Percentiles rank a stretch among this genome's conserved stretches.
Conservation (phyloP, 306 rosid species). For the Adenanthera pavonina region DNA sequence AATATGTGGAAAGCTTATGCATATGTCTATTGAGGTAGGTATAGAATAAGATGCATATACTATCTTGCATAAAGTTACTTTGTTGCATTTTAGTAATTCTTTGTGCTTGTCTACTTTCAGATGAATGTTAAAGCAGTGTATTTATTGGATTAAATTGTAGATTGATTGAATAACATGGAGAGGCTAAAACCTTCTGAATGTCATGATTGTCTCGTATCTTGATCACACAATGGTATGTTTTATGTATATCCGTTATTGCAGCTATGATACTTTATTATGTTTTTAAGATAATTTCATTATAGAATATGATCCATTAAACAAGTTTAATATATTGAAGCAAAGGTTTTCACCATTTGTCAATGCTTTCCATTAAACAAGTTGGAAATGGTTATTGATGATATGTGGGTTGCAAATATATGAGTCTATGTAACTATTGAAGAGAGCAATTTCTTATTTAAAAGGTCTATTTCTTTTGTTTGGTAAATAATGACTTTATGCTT, state of each 20-base stretch:
- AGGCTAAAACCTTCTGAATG: constrained; percentile 63
- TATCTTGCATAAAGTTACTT: not conserved
- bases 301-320: not conserved
- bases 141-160: constrained; percentile 41
- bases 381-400: too few species aligned
- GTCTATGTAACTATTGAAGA: too few species aligned
- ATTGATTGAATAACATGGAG: constrained; percentile 59
- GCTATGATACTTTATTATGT: not conserved
- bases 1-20: not conserved
- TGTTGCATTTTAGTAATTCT: not conserved
- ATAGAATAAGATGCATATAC: not conserved
- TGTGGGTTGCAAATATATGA: too few species aligned
- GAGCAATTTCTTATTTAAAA: too few species aligned
- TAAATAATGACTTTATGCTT: too few species aligned
- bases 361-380: too few species aligned
- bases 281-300: constrained; percentile 37
- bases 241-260: not conserved
- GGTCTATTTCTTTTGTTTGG: too few species aligned
- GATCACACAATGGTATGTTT: constrained; percentile 90
- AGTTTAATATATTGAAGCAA: too few species aligned
- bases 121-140: not conserved
- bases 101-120: not conserved
- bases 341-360: too few species aligned
- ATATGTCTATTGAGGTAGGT: not conserved
- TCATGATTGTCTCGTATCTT: constrained; percentile 89